A percentile compares a stretch with the other conserved stretches of the same genome.
Conservation (phyloP, 2,329 filamentous ascomycete species). For the Exserohilum rostratum region DNA sequence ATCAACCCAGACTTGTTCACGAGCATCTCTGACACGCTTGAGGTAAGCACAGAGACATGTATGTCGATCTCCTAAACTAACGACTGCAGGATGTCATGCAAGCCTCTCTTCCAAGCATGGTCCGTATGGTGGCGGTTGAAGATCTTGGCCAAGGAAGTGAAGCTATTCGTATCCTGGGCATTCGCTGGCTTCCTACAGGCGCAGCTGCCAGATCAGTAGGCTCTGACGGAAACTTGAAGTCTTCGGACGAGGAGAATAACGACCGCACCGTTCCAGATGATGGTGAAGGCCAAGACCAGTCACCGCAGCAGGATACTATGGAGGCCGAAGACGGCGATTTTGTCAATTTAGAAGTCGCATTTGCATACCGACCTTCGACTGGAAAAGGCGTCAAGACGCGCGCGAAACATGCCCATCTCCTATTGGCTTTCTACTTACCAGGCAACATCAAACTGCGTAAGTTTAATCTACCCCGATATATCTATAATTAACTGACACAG, state of each 20-base stretch:
- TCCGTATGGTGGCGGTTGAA: constrained; percentile 77
- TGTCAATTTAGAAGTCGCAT: constrained; percentile 75
- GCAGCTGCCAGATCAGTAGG: constrained; percentile 68
- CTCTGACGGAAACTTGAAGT: constrained; percentile 63
- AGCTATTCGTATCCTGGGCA: constrained; percentile 70
- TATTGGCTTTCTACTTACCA: constrained; percentile 73
- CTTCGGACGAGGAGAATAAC: constrained; percentile 52
- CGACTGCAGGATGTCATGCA: constrained; percentile 71
- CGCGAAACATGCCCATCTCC: constrained; percentile 74
- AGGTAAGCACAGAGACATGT: constrained; percentile 44
- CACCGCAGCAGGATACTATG: constrained; percentile 56
- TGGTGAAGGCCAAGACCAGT: constrained; percentile 46
- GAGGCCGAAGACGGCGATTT: constrained; percentile 79
- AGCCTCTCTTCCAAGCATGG: constrained; percentile 70
- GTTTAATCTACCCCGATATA: constrained; percentile 15
- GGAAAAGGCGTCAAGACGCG: constrained; percentile 66
- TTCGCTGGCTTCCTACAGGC: constrained; percentile 74
- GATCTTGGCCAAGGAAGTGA: constrained; percentile 79
- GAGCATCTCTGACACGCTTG: constrained; percentile 71
- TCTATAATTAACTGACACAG: constrained; percentile 19
- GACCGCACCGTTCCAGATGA: constrained; percentile 59
- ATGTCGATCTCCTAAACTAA: constrained; percentile 16
- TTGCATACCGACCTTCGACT: constrained; percentile 72
- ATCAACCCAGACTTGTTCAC: constrained; percentile 77
- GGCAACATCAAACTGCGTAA: constrained; percentile 59